These are phyloP conservation scores for Sanguinoderma infundibulare DNA, from an alignment of 1,284 basidiomycete species.

Conservation along the genomic window DNA sequence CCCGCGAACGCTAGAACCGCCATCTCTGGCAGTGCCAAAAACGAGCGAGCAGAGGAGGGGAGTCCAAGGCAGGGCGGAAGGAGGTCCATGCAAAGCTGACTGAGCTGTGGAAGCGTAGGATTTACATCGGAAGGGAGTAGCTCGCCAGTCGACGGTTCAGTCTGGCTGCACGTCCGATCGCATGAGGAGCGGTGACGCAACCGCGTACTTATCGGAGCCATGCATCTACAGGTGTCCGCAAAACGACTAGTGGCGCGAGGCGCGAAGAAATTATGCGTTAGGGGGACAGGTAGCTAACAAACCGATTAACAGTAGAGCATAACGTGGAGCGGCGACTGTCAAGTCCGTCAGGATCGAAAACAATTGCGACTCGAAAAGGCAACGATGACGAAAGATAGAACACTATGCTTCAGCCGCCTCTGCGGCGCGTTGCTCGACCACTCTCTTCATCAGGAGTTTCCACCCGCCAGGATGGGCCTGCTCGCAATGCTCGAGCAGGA, in stretches of 20 bases:
- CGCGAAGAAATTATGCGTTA: neutral
- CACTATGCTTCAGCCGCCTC: conserved; percentile 3
- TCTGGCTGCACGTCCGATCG: no score
- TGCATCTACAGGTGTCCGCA: no score
- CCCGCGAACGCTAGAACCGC: neutral
- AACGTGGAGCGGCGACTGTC: neutral
- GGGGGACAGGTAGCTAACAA: neutral
- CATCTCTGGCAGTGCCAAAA: neutral
- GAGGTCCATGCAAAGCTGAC: neutral
- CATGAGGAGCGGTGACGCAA: no score
- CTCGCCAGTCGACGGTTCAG: no score
- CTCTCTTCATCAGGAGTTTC: conserved; percentile 24
- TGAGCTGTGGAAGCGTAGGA: no score
- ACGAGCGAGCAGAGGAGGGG: neutral
- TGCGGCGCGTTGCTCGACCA: conserved; percentile 13
- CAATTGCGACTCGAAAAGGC: neutral
- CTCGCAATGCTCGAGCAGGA: conserved; percentile 35
- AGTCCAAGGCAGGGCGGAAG: neutral
- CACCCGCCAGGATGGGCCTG: conserved; percentile 29
- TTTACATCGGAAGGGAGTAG: no score
- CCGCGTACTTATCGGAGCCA: no score
- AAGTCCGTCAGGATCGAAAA: neutral
- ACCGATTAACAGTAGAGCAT: neutral
- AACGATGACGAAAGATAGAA: neutral
- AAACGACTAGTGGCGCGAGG: no score